Conservation (phyloP, 805 yeast genomes). For the Tetrapisispora arboricola region DNA sequence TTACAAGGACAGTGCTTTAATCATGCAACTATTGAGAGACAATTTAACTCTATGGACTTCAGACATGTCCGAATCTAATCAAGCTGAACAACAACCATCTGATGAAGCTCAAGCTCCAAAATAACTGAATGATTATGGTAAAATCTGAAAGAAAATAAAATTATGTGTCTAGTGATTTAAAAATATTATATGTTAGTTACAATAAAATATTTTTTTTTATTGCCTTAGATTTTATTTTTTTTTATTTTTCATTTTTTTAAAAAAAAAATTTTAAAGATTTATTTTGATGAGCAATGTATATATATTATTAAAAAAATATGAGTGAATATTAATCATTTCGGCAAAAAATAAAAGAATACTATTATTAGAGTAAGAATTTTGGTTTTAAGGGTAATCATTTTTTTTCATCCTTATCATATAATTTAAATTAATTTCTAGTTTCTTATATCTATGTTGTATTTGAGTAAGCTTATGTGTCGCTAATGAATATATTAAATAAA, state of each 20-base stretch:
- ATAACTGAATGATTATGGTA: not conserved
- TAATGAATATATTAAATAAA: constrained; percentile 1
- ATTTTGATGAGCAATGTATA: constrained; percentile 3
- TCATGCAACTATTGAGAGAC: constrained; percentile 98
- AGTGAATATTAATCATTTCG: constrained; percentile 4
- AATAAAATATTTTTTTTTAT: not conserved
- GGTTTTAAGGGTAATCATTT: not conserved
- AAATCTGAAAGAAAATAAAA: constrained; percentile 1
- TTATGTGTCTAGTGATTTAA: constrained; percentile 1
- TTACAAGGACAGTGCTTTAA: constrained; percentile 95
- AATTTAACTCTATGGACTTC: constrained; percentile 97
- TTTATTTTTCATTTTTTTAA: constrained; percentile 1
- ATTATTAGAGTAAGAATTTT: constrained; percentile 1
- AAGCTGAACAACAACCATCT: constrained; percentile 43
- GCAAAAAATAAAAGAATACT: not conserved
- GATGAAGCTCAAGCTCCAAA: constrained; percentile 5
- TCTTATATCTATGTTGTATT: constrained; percentile 1
- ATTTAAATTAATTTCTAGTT: constrained; percentile 1
- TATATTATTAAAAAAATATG: constrained; percentile 3
- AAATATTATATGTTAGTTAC: not conserved
- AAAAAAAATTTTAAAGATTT: not conserved
- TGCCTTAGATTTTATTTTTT: not conserved
- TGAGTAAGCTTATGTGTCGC: constrained; percentile 2
- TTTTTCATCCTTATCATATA: not conserved
- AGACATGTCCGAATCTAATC: constrained; percentile 78